A percentile compares a stretch with the other conserved stretches of the same genome.
phyloP scores from a whole-genome alignment of 768 basidiomycete genomes.

The Rhizopogon sp. region DNA sequence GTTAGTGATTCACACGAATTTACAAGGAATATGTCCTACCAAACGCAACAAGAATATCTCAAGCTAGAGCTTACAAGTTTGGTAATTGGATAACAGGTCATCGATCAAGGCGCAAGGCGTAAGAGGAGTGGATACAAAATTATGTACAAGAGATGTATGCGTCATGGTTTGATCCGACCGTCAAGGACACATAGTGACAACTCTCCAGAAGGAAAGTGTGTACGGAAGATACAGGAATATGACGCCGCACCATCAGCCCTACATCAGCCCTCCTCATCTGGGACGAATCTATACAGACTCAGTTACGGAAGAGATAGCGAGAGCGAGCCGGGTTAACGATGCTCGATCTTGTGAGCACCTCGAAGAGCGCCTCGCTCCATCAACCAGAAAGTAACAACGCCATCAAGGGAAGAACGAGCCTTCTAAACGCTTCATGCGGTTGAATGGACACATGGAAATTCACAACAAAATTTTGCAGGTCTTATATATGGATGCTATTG shows the following conservation, averaged over 20 bases:
- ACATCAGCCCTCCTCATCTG: slow-evolving; percentile 37
- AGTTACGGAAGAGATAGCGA: slow-evolving; percentile 28
- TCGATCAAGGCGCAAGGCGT: not conserved
- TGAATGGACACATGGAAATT: too few species aligned
- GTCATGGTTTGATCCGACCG: slow-evolving; percentile 23
- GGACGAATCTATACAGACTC: slow-evolving; percentile 58
- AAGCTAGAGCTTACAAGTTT: too few species aligned
- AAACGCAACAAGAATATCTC: too few species aligned
- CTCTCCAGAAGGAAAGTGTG: slow-evolving; percentile 30
- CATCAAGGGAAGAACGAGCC: slow-evolving; percentile 47
- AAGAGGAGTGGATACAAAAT: too few species aligned
- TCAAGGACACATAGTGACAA: slow-evolving; percentile 27
- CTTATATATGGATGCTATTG: too few species aligned
- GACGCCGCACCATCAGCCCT: slow-evolving; percentile 48
- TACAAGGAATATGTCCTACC: too few species aligned
- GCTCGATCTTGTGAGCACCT: slow-evolving; percentile 49
- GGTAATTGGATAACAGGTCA: slow-evolving; percentile 4
- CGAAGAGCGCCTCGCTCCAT: slow-evolving; percentile 65
- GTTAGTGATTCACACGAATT: too few species aligned
- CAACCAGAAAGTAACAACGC: slow-evolving; percentile 65
- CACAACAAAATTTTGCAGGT: too few species aligned
- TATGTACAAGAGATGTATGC: slow-evolving; percentile 41
- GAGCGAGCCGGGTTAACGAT: slow-evolving; percentile 31
- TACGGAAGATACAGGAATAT: slow-evolving; percentile 85
- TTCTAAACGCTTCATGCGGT: slow-evolving; percentile 22